A percentile compares a stretch with the other conserved stretches of the same genome.
Conservation (phyloP, 768 basidiomycete genomes). For the Xerocomellus chrysenteron region DNA sequence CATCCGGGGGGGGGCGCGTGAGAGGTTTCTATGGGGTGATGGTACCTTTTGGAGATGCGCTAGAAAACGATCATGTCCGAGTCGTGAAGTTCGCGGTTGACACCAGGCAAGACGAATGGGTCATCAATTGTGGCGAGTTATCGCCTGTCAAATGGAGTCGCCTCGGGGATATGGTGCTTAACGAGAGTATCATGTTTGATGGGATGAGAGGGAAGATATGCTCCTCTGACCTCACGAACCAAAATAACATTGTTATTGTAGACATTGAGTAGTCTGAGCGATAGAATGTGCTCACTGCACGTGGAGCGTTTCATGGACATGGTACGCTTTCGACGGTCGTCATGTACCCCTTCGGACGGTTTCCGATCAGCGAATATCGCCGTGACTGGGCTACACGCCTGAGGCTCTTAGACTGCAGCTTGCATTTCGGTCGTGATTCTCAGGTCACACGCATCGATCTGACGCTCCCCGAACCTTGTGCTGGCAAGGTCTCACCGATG, state of each 20-base stretch:
- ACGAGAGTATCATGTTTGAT: neutral
- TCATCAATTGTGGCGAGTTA: neutral
- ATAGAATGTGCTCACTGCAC: no score
- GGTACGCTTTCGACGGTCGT: no score
- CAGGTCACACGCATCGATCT: neutral
- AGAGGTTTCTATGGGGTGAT: neutral
- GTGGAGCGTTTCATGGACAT: no score
- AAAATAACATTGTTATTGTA: neutral
- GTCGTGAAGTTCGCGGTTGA: conserved; percentile 4
- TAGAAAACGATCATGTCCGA: neutral
- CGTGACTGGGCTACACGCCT: neutral
- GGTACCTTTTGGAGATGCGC: no score
- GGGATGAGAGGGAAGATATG: neutral
- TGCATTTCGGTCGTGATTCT: no score
- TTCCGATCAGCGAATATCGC: no score
- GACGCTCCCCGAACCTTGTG: neutral
- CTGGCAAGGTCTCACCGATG: neutral
- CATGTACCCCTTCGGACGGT: no score
- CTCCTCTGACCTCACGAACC: neutral
- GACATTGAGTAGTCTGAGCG: neutral
- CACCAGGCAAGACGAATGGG: neutral
- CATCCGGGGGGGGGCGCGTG: neutral
- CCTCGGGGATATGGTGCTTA: no score
- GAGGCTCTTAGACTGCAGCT: neutral
- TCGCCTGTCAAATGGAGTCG: neutral